phyloP scores from a whole-genome alignment of 2,329 filamentous ascomycete species.

The Talaromyces sp. region DNA sequence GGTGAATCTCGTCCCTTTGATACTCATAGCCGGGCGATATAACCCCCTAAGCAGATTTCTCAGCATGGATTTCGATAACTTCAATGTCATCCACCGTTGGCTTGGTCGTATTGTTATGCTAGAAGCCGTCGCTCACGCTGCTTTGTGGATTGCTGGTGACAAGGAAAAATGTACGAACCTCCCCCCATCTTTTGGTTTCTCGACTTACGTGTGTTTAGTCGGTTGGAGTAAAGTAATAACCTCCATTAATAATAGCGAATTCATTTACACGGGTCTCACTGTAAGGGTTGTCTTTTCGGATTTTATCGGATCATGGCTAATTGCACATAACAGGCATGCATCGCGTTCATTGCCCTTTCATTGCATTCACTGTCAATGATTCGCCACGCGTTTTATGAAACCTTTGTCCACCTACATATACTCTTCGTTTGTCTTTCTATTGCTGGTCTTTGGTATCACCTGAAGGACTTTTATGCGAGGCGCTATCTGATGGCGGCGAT shows the following conservation, averaged over 20 bases:
- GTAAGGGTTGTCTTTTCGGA: neutral
- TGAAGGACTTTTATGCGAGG: constrained; percentile 60
- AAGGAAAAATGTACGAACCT: neutral
- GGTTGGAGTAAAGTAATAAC: neutral
- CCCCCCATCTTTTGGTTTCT: neutral
- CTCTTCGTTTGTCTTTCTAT: constrained; percentile 62
- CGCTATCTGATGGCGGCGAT: constrained; percentile 63
- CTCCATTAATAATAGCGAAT: neutral
- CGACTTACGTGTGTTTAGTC: neutral
- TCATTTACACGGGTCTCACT: neutral
- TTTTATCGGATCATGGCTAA: neutral
- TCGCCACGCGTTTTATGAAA: constrained; percentile 88
- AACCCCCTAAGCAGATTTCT: constrained; percentile 40
- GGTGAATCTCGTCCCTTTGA: constrained; percentile 40
- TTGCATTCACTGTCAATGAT: constrained; percentile 68
- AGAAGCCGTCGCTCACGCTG: constrained; percentile 65
- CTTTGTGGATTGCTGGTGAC: constrained; percentile 26
- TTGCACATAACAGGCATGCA: neutral
- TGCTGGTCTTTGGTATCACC: constrained; percentile 70
- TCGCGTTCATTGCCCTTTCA: constrained; percentile 53
- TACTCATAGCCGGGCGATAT: constrained; percentile 38
- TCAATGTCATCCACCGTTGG: constrained; percentile 68
- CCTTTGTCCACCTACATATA: constrained; percentile 78
- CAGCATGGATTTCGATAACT: constrained; percentile 40
- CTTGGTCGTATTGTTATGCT: constrained; percentile 66